Evolutionary conservation across 139 green algal genomes (phyloP), one percentile per base, ranked within the genome.

Genomic region (Ulvella scutata): DNA sequence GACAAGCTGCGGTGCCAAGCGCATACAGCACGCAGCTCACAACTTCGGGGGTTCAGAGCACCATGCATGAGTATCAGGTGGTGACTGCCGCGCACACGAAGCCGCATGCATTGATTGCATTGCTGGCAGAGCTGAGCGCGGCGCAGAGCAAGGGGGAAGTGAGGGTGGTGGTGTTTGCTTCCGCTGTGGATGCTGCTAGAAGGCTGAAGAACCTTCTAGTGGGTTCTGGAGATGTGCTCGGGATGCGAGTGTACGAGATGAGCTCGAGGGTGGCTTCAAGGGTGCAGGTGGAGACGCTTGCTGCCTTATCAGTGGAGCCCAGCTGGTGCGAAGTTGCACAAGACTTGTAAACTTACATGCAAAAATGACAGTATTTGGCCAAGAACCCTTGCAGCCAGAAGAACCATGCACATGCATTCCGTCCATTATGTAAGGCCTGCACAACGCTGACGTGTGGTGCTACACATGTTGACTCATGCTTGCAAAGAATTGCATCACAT

Each of bases 161-260:
- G 51, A n/a, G 51, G 13, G 51, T 23, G 51, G 80, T 97, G 4
- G 82, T 97, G 7, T 98, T 97, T 61, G 86, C 89, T 1, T 90
- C 90, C 13, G 92, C 86, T 0, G 67, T 97, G 26, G 86, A 96
- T 10, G 88, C 86, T 20, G 92, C 92, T 0, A 87, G 88, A 26
- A n/a, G 51, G 13, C 51, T 74, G 51, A 74, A 20, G 34, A 21
- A 23, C 23, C 34, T 40, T 28, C 62, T 43, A 31, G 29, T 28
- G 29, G 62, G 62, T 26, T 3, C n/a, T 29, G 10, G 9, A 0
- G 51, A 10, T 0, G n/a, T 36, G n/a, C 51, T 67, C n/a, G n/a
- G 17, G 13, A n/a, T 67, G 9, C 9, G 51, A n/a, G 51, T 67
- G 51, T 26, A 67, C 33, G 51, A 67, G 51, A 26, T 67, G n/a